Base-by-base conservation (phyloP, 306 rosid species). In the Clitoria ternatea region DNA sequence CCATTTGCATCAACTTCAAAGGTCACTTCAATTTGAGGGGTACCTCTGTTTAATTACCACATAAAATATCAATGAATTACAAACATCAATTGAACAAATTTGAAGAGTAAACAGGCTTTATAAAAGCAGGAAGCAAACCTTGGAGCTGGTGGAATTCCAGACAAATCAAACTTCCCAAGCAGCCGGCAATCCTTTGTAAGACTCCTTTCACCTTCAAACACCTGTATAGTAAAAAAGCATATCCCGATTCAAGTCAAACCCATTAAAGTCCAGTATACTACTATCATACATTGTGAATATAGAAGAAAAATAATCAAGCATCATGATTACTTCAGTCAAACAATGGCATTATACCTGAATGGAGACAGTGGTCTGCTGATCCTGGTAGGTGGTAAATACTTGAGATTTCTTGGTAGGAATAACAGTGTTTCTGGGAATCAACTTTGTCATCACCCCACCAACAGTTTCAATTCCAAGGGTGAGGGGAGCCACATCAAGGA, bases 381-480 rank as follows among this genome's bases (percentile, higher is more conserved):
- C 99, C 85, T 95, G 99, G 85, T 95, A 95, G 59, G 99, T 95
- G 50, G 99, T 95, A 77, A 95, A 95, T 54, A 95, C 99, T 78
- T 95, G 99, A 61, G 99, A 95, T 76, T 94, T 95, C 92, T 95
- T 95, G 77, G 99, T 95, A 39, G 99, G 99, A 68, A 95, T 95
- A 32, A 95, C 99, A 7, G 96, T 89, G 69, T 95, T 95, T 81
- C 99, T 91, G 12, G 99, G 99, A 69, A 95, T 95, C 95, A 95
- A 88, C 78, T 95, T 95, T 70, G 99, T 95, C 99, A 95, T 95
- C 44, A 95, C 99, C 43, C 99, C 99, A 5, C 99, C 99, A 76
- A 95, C 99, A 63, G 99, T 95, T 80, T 95, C 99, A 66, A 95
- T 95, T 80, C 99, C 99, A 48, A 95, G 99, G 76, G 99, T 95